Conservation (phyloP, 805 yeast species). For the Kluyveromyces dobzhanskii region DNA sequence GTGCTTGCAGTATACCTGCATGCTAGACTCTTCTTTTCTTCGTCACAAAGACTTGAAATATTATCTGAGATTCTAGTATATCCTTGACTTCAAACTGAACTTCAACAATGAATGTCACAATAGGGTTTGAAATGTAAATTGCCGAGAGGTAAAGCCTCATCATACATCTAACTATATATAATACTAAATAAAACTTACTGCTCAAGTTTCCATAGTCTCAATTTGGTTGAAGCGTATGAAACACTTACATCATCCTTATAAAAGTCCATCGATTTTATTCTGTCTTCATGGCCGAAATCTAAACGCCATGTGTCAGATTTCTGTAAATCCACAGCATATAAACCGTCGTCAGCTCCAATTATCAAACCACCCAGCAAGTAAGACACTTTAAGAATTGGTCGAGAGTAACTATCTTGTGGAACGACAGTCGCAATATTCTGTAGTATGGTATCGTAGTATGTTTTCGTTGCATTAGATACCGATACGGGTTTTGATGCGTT, state of each 20-base stretch:
- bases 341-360: conserved; percentile 21
- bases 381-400: conserved; percentile 19
- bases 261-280: conserved; percentile 21
- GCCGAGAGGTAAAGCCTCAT: too few species aligned
- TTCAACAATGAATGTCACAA: too few species aligned
- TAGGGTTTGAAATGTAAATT: too few species aligned
- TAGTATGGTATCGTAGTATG: conserved; percentile 20
- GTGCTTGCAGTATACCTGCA: too few species aligned
- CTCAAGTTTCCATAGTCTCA: conserved; percentile 7
- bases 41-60: too few species aligned
- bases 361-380: conserved; percentile 15
- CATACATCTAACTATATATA: too few species aligned
- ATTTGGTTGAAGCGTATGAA: conserved; percentile 13
- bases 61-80: too few species aligned
- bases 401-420: conserved; percentile 23
- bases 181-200: neutral
- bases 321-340: conserved; percentile 22
- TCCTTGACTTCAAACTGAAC: too few species aligned
- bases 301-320: conserved; percentile 24
- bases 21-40: too few species aligned
- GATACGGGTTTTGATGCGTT: neutral
- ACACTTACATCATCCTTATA: conserved; percentile 7
- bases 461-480: neutral
- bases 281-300: conserved; percentile 20
- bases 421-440: conserved; percentile 24